phyloP scores from a whole-genome alignment of 305 asterid genomes.

The Rubia balearica region DNA sequence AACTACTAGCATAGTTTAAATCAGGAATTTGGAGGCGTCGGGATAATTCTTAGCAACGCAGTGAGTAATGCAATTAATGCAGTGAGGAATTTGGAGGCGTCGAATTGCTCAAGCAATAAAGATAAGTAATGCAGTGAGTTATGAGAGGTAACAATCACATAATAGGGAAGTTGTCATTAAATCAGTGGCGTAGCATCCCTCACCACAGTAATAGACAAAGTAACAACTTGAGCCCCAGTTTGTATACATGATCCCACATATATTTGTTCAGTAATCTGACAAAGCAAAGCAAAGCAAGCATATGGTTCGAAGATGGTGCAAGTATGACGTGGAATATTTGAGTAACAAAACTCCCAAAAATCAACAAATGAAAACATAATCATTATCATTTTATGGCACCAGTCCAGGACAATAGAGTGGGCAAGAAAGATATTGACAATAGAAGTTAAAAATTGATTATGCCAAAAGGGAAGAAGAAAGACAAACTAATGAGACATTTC shows the following conservation, averaged over 20 bases:
- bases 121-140: not conserved
- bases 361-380: not conserved
- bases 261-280: conserved; percentile 88
- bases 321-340: not conserved
- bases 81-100: not conserved
- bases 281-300: conserved; percentile 9
- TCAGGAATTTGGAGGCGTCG: not conserved
- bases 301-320: not conserved
- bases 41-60: not conserved
- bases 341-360: not conserved
- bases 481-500: too few species aligned
- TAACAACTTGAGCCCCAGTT: conserved; percentile 66
- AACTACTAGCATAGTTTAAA: not conserved
- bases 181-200: conserved; percentile 24
- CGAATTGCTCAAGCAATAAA: not conserved
- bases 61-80: not conserved
- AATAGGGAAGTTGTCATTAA: not conserved
- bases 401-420: too few species aligned
- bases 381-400: too few species aligned
- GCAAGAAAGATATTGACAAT: too few species aligned
- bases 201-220: conserved; percentile 55
- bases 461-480: too few species aligned
- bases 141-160: not conserved
- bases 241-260: conserved; percentile 90
- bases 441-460: too few species aligned